Evolutionary conservation across 768 basidiomycete species (phyloP), one percentile per base, ranked within the genome.

Genomic region (Cystoderma amianthinum): DNA sequence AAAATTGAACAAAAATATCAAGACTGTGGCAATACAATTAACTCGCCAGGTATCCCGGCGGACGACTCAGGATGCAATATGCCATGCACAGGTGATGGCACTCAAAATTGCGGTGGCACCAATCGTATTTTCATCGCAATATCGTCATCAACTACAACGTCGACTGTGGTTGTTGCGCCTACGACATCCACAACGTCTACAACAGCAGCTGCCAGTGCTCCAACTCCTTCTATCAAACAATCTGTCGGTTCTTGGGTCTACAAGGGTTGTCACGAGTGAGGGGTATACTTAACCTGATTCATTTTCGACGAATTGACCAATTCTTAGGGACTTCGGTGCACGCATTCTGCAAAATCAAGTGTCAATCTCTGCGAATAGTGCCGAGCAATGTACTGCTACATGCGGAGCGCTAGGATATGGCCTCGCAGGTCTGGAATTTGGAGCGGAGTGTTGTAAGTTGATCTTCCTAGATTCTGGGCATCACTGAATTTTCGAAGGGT

Each of bases 351-450:
- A 38, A 11, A 45, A 43, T 35, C 15, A 42, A 15, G 43, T 38
- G 37, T 37, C 42, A 19, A 24, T 51, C 21, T 39, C 50, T 1
- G 42, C 13, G 13, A 46, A 43, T 37, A 50, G 20, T 16, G 47
- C 47, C 7, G 50, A 51, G 20, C 33, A 36, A 3, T 51, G 50
- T 28, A 48, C 40, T 2, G 21, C 36, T 2, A 35, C 39, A 41
- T 51, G 59, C 50, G 28, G 54, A 48, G 52, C n/a, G 21, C n/a
- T 39, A n/a, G 50, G 50, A n/a, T 59, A 48, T 15, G 52, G 41
- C 15, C 33, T 47, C 6, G 32, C 32, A 6, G 41, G 45, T 10
- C 32, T 41, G 4, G 39, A 40, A 36, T 49, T 36, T 35, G 41
- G 47, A 6, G 34, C 18, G 23, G 50, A 51, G 33, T 51, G 50